Evolutionary conservation across 305 asterid species (phyloP).

Genomic region (Vinca major): DNA sequence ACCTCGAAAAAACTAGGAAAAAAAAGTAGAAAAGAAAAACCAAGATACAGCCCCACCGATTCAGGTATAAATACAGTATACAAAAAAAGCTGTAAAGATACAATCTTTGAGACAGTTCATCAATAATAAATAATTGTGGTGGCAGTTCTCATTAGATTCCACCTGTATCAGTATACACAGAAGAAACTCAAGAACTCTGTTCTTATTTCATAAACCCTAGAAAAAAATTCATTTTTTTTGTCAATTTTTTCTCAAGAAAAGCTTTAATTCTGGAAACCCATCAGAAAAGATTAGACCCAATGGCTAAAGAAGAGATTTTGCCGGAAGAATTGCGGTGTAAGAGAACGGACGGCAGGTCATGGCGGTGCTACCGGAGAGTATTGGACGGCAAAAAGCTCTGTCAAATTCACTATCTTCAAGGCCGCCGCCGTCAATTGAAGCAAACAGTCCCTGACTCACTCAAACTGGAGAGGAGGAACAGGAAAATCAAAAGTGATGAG

Average conservation of each 20-base stretch:
- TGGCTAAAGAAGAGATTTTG: conserved; percentile 38
- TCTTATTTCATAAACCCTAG: conserved; percentile 6
- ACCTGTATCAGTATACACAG: background rate
- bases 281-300: conserved; percentile 5
- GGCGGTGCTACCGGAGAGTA: conserved; percentile 86
- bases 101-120: background rate
- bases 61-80: background rate
- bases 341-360: conserved; percentile 93
- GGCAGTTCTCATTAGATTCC: background rate
- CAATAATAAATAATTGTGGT: background rate
- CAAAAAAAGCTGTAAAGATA: background rate
- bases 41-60: too few species aligned
- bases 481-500: conserved; percentile 23
- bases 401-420: conserved; percentile 77
- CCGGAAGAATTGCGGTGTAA: conserved; percentile 92
- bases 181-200: background rate
- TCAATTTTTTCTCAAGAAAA: background rate
- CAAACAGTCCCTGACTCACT: conserved; percentile 79
- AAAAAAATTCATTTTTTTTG: background rate
- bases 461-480: conserved; percentile 57
- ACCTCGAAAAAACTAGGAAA: too few species aligned
- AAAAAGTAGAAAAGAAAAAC: too few species aligned
- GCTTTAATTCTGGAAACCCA: background rate
- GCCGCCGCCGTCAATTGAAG: conserved; percentile 70
- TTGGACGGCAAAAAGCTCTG: conserved; percentile 84